A percentile compares a stretch with the other conserved stretches of the same genome.
phyloP scores from a whole-genome alignment of 2,329 filamentous ascomycete species.

The Pestalotiopsis sp. region DNA sequence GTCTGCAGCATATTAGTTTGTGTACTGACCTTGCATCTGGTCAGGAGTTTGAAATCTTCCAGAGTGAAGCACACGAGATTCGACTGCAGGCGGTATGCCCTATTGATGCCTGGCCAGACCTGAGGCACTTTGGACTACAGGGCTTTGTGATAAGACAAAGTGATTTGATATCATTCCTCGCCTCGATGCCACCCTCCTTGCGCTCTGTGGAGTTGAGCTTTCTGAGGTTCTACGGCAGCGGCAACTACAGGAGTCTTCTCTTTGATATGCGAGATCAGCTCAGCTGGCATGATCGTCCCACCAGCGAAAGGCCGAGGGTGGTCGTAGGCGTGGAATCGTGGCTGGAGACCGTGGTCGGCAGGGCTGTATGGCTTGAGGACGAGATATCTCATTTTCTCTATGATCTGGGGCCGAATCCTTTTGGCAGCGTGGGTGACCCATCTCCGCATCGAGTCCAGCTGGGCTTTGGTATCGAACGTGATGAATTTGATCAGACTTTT shows the following conservation, averaged over 20 bases:
- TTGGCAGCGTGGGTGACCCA: background rate
- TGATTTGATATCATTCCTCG: background rate
- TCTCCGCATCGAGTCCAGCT: background rate
- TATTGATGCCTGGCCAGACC: background rate
- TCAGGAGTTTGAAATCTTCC: background rate
- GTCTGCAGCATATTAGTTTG: slow-evolving; percentile 25
- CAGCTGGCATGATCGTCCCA: background rate
- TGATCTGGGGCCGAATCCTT: background rate
- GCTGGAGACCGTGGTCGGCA: background rate
- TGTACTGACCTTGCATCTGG: background rate
- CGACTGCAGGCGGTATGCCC: background rate
- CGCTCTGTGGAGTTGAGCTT: background rate
- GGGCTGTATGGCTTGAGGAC: background rate
- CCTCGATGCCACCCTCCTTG: background rate
- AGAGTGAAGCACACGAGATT: background rate
- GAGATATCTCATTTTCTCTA: background rate
- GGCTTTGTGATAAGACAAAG: background rate
- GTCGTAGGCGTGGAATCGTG: background rate
- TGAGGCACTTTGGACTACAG: background rate
- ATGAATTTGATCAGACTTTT: background rate
- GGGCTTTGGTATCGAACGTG: background rate
- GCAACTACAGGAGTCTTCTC: background rate
- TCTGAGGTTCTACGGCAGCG: background rate
- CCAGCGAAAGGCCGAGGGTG: background rate
- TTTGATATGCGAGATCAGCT: background rate